These are phyloP conservation scores for Dipodascus albidus DNA, from an alignment of 805 yeast species.

Conservation along the genomic window DNA sequence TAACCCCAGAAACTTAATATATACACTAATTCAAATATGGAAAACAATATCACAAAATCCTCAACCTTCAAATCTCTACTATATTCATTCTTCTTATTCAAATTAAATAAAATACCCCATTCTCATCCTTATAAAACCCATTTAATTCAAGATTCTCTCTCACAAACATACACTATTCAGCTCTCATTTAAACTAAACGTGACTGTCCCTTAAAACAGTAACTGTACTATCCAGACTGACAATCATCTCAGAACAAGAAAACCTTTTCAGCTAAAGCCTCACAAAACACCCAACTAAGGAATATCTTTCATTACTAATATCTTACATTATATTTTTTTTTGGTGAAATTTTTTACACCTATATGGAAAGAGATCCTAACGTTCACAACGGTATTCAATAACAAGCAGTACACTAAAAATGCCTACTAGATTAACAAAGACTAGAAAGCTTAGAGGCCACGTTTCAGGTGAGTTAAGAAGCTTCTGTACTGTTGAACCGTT, in stretches of 20 bases:
- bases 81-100: no score
- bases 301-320: neutral
- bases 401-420: no score
- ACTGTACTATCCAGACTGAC: neutral
- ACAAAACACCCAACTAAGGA: no score
- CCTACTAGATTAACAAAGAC: constrained; percentile 99
- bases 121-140: neutral
- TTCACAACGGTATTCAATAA: neutral
- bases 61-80: no score
- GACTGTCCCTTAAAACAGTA: neutral
- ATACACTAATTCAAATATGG: no score
- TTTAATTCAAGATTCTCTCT: neutral
- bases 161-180: no score
- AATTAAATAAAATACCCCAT: no score
- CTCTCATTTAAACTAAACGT: neutral
- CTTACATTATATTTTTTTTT: neutral
- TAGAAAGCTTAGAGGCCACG: constrained; percentile 99
- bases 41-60: no score
- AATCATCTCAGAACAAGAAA: neutral
- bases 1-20: no score
- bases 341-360: neutral
- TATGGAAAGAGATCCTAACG: no score
- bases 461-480: constrained; percentile 68
- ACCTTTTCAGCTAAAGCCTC: neutral
- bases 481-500: constrained; percentile 7